Conservation (phyloP, 2,329 filamentous ascomycete species). For the Stromatinia cepivora region DNA sequence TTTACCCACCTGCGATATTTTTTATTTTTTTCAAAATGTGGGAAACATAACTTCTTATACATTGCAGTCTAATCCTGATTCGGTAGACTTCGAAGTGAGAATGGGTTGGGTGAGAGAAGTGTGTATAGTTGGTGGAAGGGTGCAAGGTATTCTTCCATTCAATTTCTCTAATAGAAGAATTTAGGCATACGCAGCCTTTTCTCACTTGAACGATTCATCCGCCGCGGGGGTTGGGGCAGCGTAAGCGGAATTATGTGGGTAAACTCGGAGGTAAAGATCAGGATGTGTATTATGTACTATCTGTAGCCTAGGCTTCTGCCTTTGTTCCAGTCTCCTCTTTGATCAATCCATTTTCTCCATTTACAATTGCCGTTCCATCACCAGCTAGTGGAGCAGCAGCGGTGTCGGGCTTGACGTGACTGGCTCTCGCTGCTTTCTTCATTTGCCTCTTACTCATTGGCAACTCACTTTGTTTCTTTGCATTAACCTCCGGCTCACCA, state of each 20-base stretch:
- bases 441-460: slow-evolving; percentile 34
- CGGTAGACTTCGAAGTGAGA: background rate
- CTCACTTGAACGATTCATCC: background rate
- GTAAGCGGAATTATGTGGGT: no score
- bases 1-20: background rate
- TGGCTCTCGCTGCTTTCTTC: slow-evolving; percentile 34
- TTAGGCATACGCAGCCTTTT: background rate
- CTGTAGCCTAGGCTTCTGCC: background rate
- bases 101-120: background rate
- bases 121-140: no score
- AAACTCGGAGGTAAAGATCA: background rate
- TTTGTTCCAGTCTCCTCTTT: background rate
- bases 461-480: slow-evolving; percentile 18
- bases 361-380: background rate
- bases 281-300: background rate
- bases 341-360: background rate
- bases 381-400: background rate
- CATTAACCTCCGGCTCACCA: slow-evolving; percentile 29
- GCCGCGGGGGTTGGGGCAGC: no score
- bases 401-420: background rate
- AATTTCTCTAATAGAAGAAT: background rate
- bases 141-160: no score
- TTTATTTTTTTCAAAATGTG: background rate
- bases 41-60: background rate
- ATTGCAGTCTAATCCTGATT: background rate